These are phyloP conservation scores for Colletotrichum spaethianum DNA, from an alignment of 2,329 filamentous ascomycete species.

Conservation along the genomic window DNA sequence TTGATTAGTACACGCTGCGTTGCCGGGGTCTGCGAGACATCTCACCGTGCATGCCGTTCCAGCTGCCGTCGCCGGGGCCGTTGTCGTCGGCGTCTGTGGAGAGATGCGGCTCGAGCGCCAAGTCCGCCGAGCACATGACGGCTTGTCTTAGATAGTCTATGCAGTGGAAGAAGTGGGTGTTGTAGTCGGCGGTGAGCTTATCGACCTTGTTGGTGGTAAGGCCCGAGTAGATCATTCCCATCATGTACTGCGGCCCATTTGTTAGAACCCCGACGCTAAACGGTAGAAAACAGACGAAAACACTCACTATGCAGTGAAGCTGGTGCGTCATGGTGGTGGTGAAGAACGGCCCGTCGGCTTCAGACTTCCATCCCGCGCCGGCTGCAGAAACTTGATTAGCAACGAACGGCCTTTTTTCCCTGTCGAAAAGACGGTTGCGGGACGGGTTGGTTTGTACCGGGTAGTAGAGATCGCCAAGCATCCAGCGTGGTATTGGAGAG, in stretches of 20 bases:
- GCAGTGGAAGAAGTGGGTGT: slow-evolving; percentile 57
- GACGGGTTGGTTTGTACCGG: slow-evolving; percentile 46
- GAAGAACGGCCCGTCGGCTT: slow-evolving; percentile 54
- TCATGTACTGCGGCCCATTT: slow-evolving; percentile 48
- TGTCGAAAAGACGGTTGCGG: background rate
- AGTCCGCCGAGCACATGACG: slow-evolving; percentile 56
- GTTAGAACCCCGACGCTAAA: background rate
- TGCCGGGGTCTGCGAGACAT: background rate
- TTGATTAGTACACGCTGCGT: too few relatives aligned
- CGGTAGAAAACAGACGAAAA: background rate
- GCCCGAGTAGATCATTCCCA: slow-evolving; percentile 51
- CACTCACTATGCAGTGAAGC: slow-evolving; percentile 56
- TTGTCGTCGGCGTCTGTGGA: slow-evolving; percentile 56
- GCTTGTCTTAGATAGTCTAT: slow-evolving; percentile 58
- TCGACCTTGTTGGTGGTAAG: slow-evolving; percentile 42
- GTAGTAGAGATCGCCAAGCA: slow-evolving; percentile 58
- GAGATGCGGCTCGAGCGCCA: slow-evolving; percentile 54
- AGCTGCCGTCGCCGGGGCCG: slow-evolving; percentile 54
- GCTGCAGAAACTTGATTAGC: slow-evolving; percentile 39
- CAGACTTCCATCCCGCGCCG: slow-evolving; percentile 53
- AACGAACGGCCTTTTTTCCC: background rate
- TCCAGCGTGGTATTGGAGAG: slow-evolving; percentile 53
- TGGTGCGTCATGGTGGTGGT: slow-evolving; percentile 59
- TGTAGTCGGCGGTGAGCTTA: slow-evolving; percentile 46
- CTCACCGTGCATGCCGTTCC: slow-evolving; percentile 58